These are phyloP conservation scores for Pelargonium fulgidum DNA, from an alignment of 441 rosid genomes.

Conservation along the genomic window DNA sequence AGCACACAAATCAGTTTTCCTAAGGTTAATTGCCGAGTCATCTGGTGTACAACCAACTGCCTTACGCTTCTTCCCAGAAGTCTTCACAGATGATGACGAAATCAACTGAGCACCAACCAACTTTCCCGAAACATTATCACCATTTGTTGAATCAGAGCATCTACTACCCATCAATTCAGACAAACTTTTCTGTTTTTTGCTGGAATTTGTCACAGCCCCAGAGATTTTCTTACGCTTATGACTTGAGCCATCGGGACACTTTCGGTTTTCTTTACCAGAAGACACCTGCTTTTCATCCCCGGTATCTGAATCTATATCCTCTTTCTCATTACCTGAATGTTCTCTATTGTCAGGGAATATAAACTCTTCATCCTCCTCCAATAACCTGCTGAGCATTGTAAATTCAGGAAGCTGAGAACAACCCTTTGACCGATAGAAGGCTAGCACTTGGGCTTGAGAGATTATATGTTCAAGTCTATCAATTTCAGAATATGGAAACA, in stretches of 20 bases:
- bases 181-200: constrained; percentile 56
- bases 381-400: constrained; percentile 34
- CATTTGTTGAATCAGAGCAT: constrained; percentile 23
- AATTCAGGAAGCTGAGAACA: constrained; percentile 46
- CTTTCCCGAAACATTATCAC: constrained; percentile 25
- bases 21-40: constrained; percentile 27
- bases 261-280: constrained; percentile 29
- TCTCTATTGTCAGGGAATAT: constrained; percentile 24
- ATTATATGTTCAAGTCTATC: constrained; percentile 47
- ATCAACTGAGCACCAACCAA: constrained; percentile 18
- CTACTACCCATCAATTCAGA: constrained; percentile 44
- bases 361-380: constrained; percentile 42
- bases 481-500: constrained; percentile 27
- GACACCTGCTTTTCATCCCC: constrained; percentile 20
- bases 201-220: constrained; percentile 22
- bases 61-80: constrained; percentile 40
- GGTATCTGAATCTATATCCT: constrained; percentile 23
- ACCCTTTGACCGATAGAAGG: constrained; percentile 68
- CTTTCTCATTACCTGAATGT: constrained; percentile 20
- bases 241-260: constrained; percentile 24
- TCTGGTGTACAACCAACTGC: constrained; percentile 23
- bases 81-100: constrained; percentile 15
- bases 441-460: constrained; percentile 47
- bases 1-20: constrained; percentile 24
- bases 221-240: constrained; percentile 31